Base-by-base conservation (phyloP, 148 eudicot genomes). In the Spergularia marina region DNA sequence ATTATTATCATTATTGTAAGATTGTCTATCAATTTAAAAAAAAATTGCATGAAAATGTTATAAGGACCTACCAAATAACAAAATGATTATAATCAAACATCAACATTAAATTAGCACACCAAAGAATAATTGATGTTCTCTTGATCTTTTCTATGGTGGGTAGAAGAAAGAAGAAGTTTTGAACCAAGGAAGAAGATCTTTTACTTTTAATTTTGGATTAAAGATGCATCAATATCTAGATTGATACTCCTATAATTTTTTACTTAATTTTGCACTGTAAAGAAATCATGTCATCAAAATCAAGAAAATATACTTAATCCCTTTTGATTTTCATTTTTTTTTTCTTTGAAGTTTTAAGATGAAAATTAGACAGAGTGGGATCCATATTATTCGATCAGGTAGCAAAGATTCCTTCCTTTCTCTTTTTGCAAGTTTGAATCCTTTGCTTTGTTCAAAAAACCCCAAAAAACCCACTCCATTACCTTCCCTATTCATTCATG, bases 151-250 rank as follows among this genome's bases (percentile, higher is more conserved):
- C 36, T 2, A 49, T 63, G 64, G 72, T 51, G 76, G 75, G 71
- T n/a, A 41, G 17, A 56, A 23, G 44, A 25, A 13, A 71, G 57
- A 40, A 21, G 76, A 56, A 58, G 53, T 9, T 4, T 44, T 44
- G 10, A 44, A 44, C 7, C 56, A 74, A 52, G 69, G 65, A 55
- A 53, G 56, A 0, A 52, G 57, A 40, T 64, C 79, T 75, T 80
- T 81, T 65, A 57, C 68, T 72, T 81, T 79, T 53, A 47, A 70
- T 44, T 6, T 76, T 72, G 60, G 64, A 72, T 81, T 72, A 81
- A 81, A 72, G 72, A 60, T 71, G 69, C 83, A 72, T 72, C 80
- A 72, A 81, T 69, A 57, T 67, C 80, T 72, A 81, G 73, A 72
- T 71, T 72, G 83, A 81, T 81, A 53, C 66, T 64, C 15, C 1